Evolutionary conservation across 1,284 basidiomycete species (phyloP).

Genomic region (Cutaneotrichosporon cavernicola): DNA sequence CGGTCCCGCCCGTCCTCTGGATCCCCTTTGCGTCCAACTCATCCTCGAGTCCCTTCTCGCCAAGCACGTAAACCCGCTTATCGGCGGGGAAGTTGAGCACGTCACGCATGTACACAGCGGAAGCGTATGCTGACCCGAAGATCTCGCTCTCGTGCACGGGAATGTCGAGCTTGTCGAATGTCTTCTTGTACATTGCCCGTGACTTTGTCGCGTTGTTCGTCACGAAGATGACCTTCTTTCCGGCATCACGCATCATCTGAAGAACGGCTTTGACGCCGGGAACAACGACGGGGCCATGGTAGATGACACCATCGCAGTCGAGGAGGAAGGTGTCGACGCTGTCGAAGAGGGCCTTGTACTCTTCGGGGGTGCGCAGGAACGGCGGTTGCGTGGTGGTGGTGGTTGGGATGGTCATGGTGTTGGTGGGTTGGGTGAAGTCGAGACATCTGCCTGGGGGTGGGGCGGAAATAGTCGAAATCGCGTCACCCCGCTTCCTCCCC

Average conservation of each 20-base stretch:
- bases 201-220: conserved; percentile 99
- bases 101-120: conserved; percentile 87
- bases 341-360: conserved; percentile 58
- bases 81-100: conserved; percentile 83
- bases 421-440: neutral
- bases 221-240: conserved; percentile 88
- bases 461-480: neutral
- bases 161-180: conserved; percentile 86
- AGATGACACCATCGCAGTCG: conserved; percentile 95
- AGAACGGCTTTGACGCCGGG: conserved; percentile 75
- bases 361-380: conserved; percentile 37
- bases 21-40: conserved; percentile 84
- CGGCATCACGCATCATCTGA: conserved; percentile 61
- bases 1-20: conserved; percentile 77
- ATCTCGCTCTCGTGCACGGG: conserved; percentile 79
- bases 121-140: conserved; percentile 90
- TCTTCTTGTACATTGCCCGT: conserved; percentile 77
- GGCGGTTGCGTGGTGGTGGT: conserved; percentile 33
- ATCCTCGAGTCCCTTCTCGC: conserved; percentile 87
- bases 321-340: conserved; percentile 89
- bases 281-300: conserved; percentile 79
- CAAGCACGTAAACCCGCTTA: conserved; percentile 95
- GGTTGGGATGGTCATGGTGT: neutral
- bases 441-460: neutral
- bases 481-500: neutral